phyloP scores from a whole-genome alignment of 345 rosid species.

The Syzygium jambos region DNA sequence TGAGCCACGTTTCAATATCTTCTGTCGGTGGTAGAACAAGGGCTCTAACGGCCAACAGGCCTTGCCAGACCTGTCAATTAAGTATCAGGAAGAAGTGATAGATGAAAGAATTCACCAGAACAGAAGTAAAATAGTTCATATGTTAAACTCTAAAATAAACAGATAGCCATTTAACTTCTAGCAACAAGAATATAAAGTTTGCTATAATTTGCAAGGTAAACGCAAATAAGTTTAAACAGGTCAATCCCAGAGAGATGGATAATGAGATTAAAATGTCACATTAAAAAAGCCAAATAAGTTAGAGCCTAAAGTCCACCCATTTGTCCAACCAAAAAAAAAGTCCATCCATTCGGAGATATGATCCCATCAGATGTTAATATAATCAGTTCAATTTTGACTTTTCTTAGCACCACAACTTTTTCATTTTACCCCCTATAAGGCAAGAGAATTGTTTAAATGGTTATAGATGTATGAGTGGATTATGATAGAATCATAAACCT shows the following conservation, averaged over 20 bases:
- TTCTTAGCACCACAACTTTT: background rate
- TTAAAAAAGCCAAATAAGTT: background rate
- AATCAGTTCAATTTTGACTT: background rate
- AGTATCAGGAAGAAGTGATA: background rate
- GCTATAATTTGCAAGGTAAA: background rate
- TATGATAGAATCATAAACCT: background rate
- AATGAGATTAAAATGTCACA: background rate
- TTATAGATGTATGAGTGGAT: background rate
- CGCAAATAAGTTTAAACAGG: background rate
- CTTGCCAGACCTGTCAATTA: conserved; percentile 85
- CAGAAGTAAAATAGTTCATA: background rate
- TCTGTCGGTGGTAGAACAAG: conserved; percentile 92
- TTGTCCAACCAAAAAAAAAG: background rate
- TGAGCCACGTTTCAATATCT: conserved; percentile 92
- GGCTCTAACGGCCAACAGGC: conserved; percentile 78
- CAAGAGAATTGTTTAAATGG: background rate
- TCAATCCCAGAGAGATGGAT: background rate
- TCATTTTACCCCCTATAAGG: background rate
- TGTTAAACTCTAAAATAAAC: background rate
- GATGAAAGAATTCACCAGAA: background rate
- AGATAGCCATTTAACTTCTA: background rate
- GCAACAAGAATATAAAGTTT: background rate
- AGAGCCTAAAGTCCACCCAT: background rate
- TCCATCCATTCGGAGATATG: background rate
- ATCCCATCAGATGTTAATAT: background rate